phyloP scores from a whole-genome alignment of 768 basidiomycete genomes.

The Nidularia sp. region DNA sequence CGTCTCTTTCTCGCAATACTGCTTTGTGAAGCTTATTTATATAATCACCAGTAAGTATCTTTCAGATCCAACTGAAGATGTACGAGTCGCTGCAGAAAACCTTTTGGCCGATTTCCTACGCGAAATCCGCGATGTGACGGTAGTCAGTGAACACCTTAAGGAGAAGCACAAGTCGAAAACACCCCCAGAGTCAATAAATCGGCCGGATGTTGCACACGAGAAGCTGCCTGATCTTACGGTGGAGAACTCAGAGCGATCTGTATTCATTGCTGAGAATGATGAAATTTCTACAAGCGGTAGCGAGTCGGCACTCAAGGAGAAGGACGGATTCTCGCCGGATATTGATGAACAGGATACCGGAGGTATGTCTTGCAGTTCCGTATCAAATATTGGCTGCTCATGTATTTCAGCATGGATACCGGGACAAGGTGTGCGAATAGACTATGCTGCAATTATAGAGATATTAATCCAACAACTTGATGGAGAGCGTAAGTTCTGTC shows the following conservation, averaged over 20 bases:
- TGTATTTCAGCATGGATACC: constrained; percentile 71
- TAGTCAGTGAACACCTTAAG: constrained; percentile 64
- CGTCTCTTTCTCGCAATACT: constrained; percentile 22
- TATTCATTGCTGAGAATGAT: constrained; percentile 53
- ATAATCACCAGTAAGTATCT: constrained; percentile 73
- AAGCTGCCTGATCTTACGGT: constrained; percentile 56
- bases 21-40: constrained; percentile 2
- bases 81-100: constrained; percentile 86
- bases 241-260: constrained; percentile 52
- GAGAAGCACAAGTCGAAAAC: constrained; percentile 45
- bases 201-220: constrained; percentile 40
- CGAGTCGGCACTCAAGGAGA: constrained; percentile 38
- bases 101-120: constrained; percentile 85
- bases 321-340: constrained; percentile 33
- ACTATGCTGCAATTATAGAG: constrained; percentile 90
- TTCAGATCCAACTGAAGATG: constrained; percentile 92
- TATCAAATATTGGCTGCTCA: constrained; percentile 4
- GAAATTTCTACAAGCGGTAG: constrained; percentile 32
- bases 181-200: constrained; percentile 36
- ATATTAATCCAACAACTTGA: constrained; percentile 87
- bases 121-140: constrained; percentile 84
- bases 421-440: constrained; percentile 89
- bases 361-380: constrained; percentile 31
- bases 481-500: constrained; percentile 61
- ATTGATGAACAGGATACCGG: constrained; percentile 60